phyloP scores from a whole-genome alignment of 345 rosid genomes.

The Arabidopsis suecica region DNA sequence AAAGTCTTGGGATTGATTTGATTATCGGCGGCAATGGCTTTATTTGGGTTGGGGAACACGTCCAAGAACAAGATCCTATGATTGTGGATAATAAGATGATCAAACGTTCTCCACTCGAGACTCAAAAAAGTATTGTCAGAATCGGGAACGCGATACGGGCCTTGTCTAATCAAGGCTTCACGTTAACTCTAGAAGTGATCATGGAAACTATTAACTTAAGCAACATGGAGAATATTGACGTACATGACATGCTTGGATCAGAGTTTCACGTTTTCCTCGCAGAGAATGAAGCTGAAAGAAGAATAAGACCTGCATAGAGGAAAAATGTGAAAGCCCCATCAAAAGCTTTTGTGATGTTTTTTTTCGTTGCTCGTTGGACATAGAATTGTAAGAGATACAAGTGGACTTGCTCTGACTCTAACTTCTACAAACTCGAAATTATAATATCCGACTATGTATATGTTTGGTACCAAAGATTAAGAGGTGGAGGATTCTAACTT shows the following conservation, averaged over 20 bases:
- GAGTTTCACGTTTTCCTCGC: not conserved
- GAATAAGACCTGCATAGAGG: not conserved
- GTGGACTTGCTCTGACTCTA: no score
- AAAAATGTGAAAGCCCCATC: not conserved
- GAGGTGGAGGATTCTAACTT: no score
- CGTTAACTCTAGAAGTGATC: not conserved
- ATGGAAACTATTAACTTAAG: not conserved
- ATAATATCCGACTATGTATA: no score
- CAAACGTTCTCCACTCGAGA: not conserved
- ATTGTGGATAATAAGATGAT: not conserved
- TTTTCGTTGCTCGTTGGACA: not conserved
- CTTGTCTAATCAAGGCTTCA: conserved; percentile 30
- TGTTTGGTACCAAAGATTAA: no score
- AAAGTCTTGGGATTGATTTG: conserved; percentile 66
- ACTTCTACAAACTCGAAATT: no score
- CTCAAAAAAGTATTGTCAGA: conserved; percentile 64
- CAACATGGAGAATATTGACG: not conserved
- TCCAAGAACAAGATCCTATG: conserved; percentile 57
- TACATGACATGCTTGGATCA: conserved; percentile 10
- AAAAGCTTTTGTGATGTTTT: not conserved
- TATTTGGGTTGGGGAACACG: conserved; percentile 88
- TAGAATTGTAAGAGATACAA: not conserved
- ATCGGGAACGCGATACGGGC: conserved; percentile 75
- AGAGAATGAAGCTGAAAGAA: not conserved
- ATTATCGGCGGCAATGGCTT: conserved; percentile 87